Percentiles rank a stretch among this genome's conserved stretches.
Evolutionary conservation across 2,329 filamentous ascomycete species (phyloP).

Genomic region (Apiospora marii): DNA sequence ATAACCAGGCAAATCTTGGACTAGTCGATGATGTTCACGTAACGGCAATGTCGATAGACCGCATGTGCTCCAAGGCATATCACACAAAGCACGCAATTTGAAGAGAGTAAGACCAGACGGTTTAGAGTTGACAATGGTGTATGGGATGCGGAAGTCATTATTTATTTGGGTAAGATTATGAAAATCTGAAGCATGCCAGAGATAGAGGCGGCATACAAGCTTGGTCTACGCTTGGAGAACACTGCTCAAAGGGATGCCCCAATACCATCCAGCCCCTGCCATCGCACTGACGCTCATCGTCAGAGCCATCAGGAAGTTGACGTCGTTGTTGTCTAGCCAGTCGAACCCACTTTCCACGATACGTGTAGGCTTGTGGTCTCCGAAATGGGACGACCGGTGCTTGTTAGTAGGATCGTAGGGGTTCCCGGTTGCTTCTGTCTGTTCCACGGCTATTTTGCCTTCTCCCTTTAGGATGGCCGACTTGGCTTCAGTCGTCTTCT

Average conservation of each 20-base stretch:
- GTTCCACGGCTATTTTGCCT: constrained; percentile 49
- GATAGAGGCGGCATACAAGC: background rate
- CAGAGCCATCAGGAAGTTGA: constrained; percentile 91
- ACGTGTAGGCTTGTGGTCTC: constrained; percentile 66
- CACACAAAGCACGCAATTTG: background rate
- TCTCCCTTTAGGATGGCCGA: constrained; percentile 52
- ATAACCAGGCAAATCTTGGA: no score
- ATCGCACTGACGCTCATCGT: constrained; percentile 83
- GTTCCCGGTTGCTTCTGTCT: constrained; percentile 44
- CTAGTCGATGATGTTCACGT: no score
- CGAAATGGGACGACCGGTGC: constrained; percentile 60
- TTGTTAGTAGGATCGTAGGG: constrained; percentile 59
- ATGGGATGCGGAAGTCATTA: background rate
- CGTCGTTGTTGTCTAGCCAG: constrained; percentile 91
- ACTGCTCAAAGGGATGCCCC: constrained; percentile 60
- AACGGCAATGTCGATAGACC: no score
- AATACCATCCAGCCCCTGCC: constrained; percentile 66
- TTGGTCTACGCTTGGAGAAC: constrained; percentile 40
- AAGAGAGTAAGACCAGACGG: no score
- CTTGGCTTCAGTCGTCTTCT: constrained; percentile 49
- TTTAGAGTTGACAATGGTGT: background rate
- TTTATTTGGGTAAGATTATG: background rate
- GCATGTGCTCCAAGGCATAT: background rate
- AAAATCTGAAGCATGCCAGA: background rate
- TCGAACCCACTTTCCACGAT: constrained; percentile 73